These are phyloP conservation scores for Anacardium occidentale DNA, from an alignment of 345 rosid genomes.

Conservation along the genomic window DNA sequence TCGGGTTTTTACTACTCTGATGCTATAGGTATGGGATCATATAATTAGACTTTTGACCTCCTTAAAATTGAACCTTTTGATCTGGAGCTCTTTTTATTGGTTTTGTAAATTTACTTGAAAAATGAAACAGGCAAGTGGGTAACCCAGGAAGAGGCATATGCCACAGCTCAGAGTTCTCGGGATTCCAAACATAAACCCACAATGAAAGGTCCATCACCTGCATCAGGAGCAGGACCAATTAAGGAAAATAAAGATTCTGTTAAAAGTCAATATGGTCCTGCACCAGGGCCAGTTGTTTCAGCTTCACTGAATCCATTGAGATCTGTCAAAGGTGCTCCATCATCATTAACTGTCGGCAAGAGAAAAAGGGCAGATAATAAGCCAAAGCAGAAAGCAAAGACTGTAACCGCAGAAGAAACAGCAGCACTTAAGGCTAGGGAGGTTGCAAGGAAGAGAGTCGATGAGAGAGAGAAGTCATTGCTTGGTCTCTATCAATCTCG, in stretches of 20 bases:
- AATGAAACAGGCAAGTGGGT: constrained; percentile 87
- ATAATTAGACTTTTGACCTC: too few species aligned
- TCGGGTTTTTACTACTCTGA: constrained; percentile 90
- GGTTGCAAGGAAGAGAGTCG: too few species aligned
- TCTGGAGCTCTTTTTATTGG: constrained; percentile 4
- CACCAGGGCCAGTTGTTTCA: constrained; percentile 66
- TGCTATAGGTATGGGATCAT: constrained; percentile 51
- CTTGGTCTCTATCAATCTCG: too few species aligned
- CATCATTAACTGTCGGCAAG: constrained; percentile 61
- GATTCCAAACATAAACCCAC: constrained; percentile 39
- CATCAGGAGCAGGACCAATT: constrained; percentile 33
- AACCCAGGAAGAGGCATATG: constrained; percentile 77
- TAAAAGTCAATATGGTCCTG: constrained; percentile 33
- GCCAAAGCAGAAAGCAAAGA: constrained; percentile 69
- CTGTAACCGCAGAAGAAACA: constrained; percentile 64
- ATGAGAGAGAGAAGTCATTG: too few species aligned
- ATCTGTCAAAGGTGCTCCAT: constrained; percentile 63
- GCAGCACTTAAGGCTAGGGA: constrained; percentile 43
- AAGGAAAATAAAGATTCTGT: constrained; percentile 32
- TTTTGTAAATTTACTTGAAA: constrained; percentile 21
- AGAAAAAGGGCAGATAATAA: constrained; percentile 67
- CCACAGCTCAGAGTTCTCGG: constrained; percentile 38
- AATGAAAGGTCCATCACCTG: constrained; percentile 34
- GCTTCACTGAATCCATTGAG: constrained; percentile 62
- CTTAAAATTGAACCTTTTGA: neutral